Conservation (phyloP, 2,329 filamentous ascomycete species). For the Pestalotiopsis sp. region DNA sequence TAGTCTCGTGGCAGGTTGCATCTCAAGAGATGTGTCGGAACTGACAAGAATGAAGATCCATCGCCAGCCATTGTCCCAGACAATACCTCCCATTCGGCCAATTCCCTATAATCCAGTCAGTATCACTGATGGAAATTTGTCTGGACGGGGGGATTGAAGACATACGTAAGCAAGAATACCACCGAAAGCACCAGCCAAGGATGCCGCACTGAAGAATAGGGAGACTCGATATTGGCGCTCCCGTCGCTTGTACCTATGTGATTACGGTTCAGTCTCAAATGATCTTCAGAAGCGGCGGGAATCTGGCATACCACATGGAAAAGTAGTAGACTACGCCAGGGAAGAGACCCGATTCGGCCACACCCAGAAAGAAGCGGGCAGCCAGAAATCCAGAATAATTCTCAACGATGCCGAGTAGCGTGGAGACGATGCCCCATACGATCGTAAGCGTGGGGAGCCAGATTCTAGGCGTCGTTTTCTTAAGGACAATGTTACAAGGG, state of each 20-base stretch:
- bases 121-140: not conserved
- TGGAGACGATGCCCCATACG: conserved; percentile 57
- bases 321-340: conserved; percentile 54
- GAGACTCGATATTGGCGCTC: conserved; percentile 59
- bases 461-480: conserved; percentile 57
- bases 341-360: conserved; percentile 55
- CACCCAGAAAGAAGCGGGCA: conserved; percentile 58
- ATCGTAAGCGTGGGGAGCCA: conserved; percentile 62
- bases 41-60: conserved; percentile 64
- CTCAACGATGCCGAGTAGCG: conserved; percentile 51
- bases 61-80: conserved; percentile 55
- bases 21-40: not conserved
- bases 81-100: conserved; percentile 53
- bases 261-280: not conserved
- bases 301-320: conserved; percentile 48
- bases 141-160: not conserved
- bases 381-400: conserved; percentile 53
- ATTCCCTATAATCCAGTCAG: conserved; percentile 45
- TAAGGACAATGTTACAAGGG: conserved; percentile 65
- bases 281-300: not conserved
- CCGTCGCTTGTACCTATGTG: conserved; percentile 54
- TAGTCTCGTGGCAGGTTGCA: not conserved
- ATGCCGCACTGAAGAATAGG: conserved; percentile 58
- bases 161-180: conserved; percentile 57
- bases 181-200: conserved; percentile 58